A percentile compares a stretch with the other conserved stretches of the same genome.
Evolutionary conservation across 78 protist genomes (phyloP).

Genomic region (Acrasis kona): DNA sequence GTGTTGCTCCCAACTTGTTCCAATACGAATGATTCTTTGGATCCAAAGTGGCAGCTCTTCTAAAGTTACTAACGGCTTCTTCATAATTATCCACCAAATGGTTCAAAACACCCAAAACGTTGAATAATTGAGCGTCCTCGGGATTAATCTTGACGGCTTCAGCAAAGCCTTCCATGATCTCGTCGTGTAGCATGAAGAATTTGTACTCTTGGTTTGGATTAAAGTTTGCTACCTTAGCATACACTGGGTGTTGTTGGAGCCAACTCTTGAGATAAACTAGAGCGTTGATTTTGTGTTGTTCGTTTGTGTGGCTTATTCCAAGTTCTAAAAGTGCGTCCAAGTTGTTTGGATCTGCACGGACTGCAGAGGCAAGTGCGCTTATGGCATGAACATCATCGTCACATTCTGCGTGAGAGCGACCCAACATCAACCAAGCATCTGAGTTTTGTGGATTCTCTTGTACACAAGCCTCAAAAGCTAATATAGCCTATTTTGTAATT

Average conservation of each 20-base stretch:
- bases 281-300: constrained; percentile 34
- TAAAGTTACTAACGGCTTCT: constrained; percentile 66
- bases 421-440: constrained; percentile 64
- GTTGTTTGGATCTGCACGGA: constrained; percentile 43
- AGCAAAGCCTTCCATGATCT: constrained; percentile 21
- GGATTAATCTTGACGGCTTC: neutral
- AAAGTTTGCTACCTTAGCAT: neutral
- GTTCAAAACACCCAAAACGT: constrained; percentile 65
- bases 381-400: constrained; percentile 67
- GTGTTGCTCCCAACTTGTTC: constrained; percentile 89
- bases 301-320: constrained; percentile 54
- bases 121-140: constrained; percentile 59
- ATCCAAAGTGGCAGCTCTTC: constrained; percentile 36
- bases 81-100: constrained; percentile 62
- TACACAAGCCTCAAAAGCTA: constrained; percentile 60
- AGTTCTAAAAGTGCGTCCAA: constrained; percentile 35
- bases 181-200: neutral
- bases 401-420: constrained; percentile 70
- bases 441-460: constrained; percentile 40
- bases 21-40: constrained; percentile 64
- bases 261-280: constrained; percentile 44
- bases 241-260: constrained; percentile 39
- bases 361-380: constrained; percentile 35
- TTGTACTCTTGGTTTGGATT: neutral
- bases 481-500: too few species aligned